These are phyloP conservation scores for Eimeria maxima DNA, from an alignment of 169 alveolate genomes.

Conservation along the genomic window DNA sequence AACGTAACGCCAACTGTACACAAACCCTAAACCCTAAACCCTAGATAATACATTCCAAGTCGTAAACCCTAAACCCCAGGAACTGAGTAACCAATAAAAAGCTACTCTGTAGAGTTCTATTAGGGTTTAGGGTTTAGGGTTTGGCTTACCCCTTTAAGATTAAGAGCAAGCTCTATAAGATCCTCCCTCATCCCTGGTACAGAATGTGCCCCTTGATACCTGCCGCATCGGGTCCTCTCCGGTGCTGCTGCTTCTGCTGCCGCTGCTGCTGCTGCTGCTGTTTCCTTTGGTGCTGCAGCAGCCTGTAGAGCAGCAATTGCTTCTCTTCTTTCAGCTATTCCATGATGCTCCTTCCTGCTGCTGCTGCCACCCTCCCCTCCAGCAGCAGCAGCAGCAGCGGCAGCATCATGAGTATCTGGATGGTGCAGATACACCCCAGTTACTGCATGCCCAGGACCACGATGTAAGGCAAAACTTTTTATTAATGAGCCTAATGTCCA, in stretches of 20 bases:
- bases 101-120: not conserved
- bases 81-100: not conserved
- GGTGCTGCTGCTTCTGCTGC: slow-evolving; percentile 40
- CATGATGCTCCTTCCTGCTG: not conserved
- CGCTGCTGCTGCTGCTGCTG: slow-evolving; percentile 4
- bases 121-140: slow-evolving; percentile 13
- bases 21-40: slow-evolving; percentile 26
- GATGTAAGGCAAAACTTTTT: slow-evolving; percentile 88
- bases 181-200: slow-evolving; percentile 88
- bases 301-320: not conserved
- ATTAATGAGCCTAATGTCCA: slow-evolving; percentile 92
- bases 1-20: slow-evolving; percentile 85
- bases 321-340: not conserved
- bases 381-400: slow-evolving; percentile 39
- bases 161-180: slow-evolving; percentile 89
- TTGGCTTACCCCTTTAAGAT: slow-evolving; percentile 88
- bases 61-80: not conserved
- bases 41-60: not conserved
- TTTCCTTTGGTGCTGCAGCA: not conserved
- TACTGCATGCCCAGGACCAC: slow-evolving; percentile 92
- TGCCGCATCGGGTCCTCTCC: not conserved
- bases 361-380: not conserved
- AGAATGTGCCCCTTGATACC: not conserved
- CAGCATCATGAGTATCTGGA: not conserved
- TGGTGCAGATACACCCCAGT: slow-evolving; percentile 90